A percentile compares a stretch with the other conserved stretches of the same genome.
Evolutionary conservation across 2,329 filamentous ascomycete species (phyloP).

Genomic region (Fusarium redolens): DNA sequence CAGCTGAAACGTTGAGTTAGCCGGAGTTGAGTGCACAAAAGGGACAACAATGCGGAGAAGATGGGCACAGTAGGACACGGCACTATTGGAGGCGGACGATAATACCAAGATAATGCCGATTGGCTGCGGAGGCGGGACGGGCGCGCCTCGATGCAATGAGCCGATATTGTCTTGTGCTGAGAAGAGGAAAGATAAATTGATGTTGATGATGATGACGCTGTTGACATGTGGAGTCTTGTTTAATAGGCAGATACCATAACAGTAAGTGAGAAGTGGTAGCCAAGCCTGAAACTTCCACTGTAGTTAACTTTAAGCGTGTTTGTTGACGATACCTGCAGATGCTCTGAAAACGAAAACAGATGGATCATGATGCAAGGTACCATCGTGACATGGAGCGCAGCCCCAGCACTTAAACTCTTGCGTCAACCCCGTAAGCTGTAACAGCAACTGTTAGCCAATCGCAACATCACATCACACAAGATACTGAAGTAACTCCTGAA

Average conservation of each 20-base stretch:
- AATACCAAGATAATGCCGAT: conserved; percentile 7
- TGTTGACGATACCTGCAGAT: not conserved
- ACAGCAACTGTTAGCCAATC: conserved; percentile 14
- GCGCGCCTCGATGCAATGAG: conserved; percentile 28
- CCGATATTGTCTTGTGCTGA: conserved; percentile 22
- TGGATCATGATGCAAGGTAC: conserved; percentile 9
- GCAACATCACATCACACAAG: conserved; percentile 13
- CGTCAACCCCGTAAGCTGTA: conserved; percentile 9
- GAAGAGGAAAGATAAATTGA: not conserved
- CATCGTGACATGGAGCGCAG: not conserved
- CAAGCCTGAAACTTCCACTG: conserved; percentile 1
- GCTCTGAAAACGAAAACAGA: not conserved
- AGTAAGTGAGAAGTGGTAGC: not conserved
- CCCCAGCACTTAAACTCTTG: not conserved
- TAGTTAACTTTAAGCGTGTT: not conserved
- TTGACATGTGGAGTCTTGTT: not conserved
- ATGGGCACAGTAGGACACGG: conserved; percentile 15
- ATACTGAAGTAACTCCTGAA: not conserved
- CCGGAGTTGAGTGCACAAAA: not conserved
- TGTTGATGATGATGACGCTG: not conserved
- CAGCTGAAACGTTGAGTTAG: not conserved
- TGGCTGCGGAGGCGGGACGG: conserved; percentile 11
- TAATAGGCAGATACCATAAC: not conserved
- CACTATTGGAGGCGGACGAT: conserved; percentile 3
- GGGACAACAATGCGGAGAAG: conserved; percentile 12